Conservation (phyloP, 148 eudicot genomes). For the Euryodendron excelsum region DNA sequence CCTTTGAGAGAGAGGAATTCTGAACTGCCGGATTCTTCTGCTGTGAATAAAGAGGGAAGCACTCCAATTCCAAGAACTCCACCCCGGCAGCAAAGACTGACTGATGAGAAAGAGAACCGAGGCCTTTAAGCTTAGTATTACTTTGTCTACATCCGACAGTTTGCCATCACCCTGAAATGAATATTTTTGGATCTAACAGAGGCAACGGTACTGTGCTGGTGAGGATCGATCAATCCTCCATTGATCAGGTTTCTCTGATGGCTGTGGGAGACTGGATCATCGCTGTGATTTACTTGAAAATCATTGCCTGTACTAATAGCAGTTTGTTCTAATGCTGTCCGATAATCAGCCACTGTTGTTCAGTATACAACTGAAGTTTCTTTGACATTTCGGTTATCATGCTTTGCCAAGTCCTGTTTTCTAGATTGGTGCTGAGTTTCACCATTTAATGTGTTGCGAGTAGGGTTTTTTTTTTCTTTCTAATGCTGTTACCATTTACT, state of each 20-base stretch:
- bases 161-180: too few relatives aligned
- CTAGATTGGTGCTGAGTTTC: too few relatives aligned
- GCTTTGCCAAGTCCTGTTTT: background rate
- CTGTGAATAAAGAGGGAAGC: slow-evolving; percentile 37
- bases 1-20: slow-evolving; percentile 63
- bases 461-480: too few relatives aligned
- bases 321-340: background rate
- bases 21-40: slow-evolving; percentile 42
- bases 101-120: slow-evolving; percentile 64
- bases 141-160: too few relatives aligned
- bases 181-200: background rate
- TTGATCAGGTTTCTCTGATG: slow-evolving; percentile 4
- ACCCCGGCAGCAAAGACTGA: slow-evolving; percentile 30
- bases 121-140: too few relatives aligned
- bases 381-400: background rate
- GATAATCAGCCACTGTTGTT: background rate
- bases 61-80: slow-evolving; percentile 49
- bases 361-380: background rate
- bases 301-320: background rate
- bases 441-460: too few relatives aligned
- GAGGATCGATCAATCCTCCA: slow-evolving; percentile 3
- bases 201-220: background rate
- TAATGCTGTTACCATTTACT: too few relatives aligned
- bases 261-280: background rate
- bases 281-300: background rate